phyloP scores from a whole-genome alignment of 108 stramenopile species.

The Cyclotella cryptica region DNA sequence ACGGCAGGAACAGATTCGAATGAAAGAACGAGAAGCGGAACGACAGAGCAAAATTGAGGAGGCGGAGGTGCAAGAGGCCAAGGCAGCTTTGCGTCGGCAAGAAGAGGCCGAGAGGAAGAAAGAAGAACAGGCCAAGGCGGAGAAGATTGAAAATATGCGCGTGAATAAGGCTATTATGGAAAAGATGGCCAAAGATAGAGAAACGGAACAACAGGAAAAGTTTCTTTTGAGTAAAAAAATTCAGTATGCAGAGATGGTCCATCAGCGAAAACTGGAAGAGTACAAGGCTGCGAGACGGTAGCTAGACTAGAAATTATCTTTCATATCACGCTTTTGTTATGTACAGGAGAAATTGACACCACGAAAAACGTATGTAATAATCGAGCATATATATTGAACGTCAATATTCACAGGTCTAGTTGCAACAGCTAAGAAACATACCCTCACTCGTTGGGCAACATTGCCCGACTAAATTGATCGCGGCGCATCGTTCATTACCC shows the following conservation, averaged over 20 bases:
- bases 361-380: not conserved
- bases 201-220: slow-evolving; percentile 24
- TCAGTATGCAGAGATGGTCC: slow-evolving; percentile 26
- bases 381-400: not conserved
- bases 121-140: slow-evolving; percentile 18
- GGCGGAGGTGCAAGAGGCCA: slow-evolving; percentile 25
- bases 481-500: slow-evolving; percentile 42
- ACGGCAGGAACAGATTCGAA: slow-evolving; percentile 51
- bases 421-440: slow-evolving; percentile 44
- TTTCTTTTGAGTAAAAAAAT: slow-evolving; percentile 26
- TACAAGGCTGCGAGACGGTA: slow-evolving; percentile 15
- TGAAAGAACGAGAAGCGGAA: slow-evolving; percentile 42
- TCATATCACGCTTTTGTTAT: not conserved
- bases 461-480: slow-evolving; percentile 37
- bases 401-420: slow-evolving; percentile 1
- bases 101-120: slow-evolving; percentile 35
- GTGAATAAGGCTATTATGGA: slow-evolving; percentile 35
- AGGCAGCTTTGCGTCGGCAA: slow-evolving; percentile 17
- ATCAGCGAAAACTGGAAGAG: slow-evolving; percentile 27
- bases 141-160: slow-evolving; percentile 24
- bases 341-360: not conserved
- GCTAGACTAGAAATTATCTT: not conserved
- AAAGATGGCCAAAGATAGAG: slow-evolving; percentile 16
- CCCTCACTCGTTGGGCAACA: slow-evolving; percentile 66
- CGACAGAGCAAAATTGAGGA: slow-evolving; percentile 29